Evolutionary conservation across 345 rosid genomes (phyloP).

Genomic region (Rhizophora apiculata): DNA sequence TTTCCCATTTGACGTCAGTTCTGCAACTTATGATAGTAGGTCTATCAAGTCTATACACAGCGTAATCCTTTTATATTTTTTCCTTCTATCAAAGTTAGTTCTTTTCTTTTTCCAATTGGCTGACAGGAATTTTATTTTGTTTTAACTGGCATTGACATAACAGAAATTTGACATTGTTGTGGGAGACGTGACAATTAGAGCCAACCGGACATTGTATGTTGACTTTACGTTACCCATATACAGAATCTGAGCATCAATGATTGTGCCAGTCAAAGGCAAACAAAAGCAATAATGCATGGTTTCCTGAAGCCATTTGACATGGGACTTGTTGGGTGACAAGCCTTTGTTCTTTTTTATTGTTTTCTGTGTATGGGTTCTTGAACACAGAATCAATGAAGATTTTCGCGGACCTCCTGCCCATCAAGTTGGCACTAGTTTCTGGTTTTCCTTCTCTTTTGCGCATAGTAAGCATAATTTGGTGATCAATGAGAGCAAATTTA

Average conservation of each 20-base stretch:
- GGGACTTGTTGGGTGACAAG: slow-evolving; percentile 59
- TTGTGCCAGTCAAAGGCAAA: slow-evolving; percentile 43
- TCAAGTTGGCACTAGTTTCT: slow-evolving; percentile 48
- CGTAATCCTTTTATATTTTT: slow-evolving; percentile 21
- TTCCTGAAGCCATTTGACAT: slow-evolving; percentile 56
- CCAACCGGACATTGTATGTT: slow-evolving; percentile 35
- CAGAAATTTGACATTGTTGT: slow-evolving; percentile 51
- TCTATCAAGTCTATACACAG: slow-evolving; percentile 39
- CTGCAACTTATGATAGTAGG: slow-evolving; percentile 29
- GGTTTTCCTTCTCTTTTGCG: slow-evolving; percentile 74
- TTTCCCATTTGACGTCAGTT: slow-evolving; percentile 28
- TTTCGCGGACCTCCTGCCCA: slow-evolving; percentile 41
- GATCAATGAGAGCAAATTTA: background rate
- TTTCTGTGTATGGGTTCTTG: slow-evolving; percentile 58
- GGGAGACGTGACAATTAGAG: slow-evolving; percentile 53
- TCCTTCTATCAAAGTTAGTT: background rate
- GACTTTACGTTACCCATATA: slow-evolving; percentile 64
- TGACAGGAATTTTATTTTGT: background rate
- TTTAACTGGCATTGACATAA: too few species aligned
- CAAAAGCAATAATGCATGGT: slow-evolving; percentile 44
- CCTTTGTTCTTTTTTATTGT: slow-evolving; percentile 52
- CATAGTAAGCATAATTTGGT: slow-evolving; percentile 9
- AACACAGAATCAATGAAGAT: slow-evolving; percentile 56
- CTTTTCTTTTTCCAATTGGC: background rate
- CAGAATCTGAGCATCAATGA: slow-evolving; percentile 60